Conservation (phyloP, 805 yeast species). For the Saturnispora serradocipensis region DNA sequence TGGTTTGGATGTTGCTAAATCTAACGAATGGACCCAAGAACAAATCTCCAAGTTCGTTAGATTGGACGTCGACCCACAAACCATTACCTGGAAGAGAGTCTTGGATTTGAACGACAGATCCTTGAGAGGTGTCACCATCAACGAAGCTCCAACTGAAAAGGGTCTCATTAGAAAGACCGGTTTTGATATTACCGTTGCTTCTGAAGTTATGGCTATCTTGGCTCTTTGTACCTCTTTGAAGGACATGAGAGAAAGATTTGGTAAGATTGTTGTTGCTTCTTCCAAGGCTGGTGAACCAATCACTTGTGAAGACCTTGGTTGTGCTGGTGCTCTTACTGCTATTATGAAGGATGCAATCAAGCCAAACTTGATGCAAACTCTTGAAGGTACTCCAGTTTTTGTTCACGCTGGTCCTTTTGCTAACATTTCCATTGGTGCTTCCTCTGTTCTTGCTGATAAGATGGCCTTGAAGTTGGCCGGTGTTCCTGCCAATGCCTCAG, state of each 20-base stretch:
- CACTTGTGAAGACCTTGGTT: conserved; percentile 90
- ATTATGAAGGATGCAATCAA: conserved; percentile 91
- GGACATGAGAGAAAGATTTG: conserved; percentile 83
- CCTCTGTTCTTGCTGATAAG: conserved; percentile 87
- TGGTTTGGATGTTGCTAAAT: conserved; percentile 75
- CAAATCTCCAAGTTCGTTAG: conserved; percentile 71
- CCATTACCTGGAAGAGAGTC: conserved; percentile 88
- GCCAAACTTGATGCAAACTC: conserved; percentile 94
- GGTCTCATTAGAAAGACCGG: conserved; percentile 81
- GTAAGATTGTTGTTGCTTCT: conserved; percentile 83
- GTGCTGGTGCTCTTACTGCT: conserved; percentile 94
- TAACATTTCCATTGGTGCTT: conserved; percentile 93
- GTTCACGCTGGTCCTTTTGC: conserved; percentile 99
- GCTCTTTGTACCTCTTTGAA: conserved; percentile 70
- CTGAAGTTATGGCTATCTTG: conserved; percentile 92
- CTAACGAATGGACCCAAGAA: conserved; percentile 68
- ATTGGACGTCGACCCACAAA: conserved; percentile 79
- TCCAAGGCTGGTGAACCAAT: conserved; percentile 67
- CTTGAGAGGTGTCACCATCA: conserved; percentile 80
- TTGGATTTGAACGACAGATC: conserved; percentile 92
- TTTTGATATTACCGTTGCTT: conserved; percentile 92
- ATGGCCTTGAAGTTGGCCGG: conserved; percentile 89
- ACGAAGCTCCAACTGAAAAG: conserved; percentile 89
- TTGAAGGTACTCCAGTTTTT: conserved; percentile 95
- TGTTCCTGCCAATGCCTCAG: conserved; percentile 35